A percentile compares a stretch with the other conserved stretches of the same genome.
Conservation (phyloP, 345 rosid species). For the Capsella bursapastoris region DNA sequence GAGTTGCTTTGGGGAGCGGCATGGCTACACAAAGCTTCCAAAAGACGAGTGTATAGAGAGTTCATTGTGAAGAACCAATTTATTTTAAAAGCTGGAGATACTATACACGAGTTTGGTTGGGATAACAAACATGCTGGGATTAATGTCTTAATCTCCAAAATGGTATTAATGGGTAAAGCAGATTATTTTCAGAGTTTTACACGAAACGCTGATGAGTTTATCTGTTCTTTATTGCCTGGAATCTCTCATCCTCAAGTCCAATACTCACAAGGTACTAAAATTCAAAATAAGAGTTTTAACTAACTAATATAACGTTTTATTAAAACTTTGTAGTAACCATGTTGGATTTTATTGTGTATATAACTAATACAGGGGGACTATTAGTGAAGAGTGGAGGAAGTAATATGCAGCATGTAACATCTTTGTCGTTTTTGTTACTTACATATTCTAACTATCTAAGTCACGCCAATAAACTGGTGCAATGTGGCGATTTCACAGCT, state of each 20-base stretch:
- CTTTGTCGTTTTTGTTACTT: constrained; percentile 76
- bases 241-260: constrained; percentile 84
- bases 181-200: constrained; percentile 78
- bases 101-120: constrained; percentile 94
- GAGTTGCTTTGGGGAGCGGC: constrained; percentile 97
- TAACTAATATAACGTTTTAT: neutral
- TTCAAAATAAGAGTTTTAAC: neutral
- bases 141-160: constrained; percentile 91
- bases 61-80: constrained; percentile 77
- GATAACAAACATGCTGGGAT: constrained; percentile 96
- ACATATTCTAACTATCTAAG: constrained; percentile 82
- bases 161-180: constrained; percentile 88
- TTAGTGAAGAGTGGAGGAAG: constrained; percentile 89
- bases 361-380: constrained; percentile 63
- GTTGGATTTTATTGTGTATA: too few species aligned
- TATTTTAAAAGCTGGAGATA: constrained; percentile 72
- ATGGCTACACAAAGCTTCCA: constrained; percentile 93
- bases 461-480: constrained; percentile 59
- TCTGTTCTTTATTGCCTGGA: constrained; percentile 91
- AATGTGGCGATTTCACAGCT: constrained; percentile 59
- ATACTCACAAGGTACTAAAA: constrained; percentile 76
- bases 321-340: neutral
- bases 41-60: constrained; percentile 61
- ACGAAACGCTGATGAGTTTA: constrained; percentile 88
- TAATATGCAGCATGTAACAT: constrained; percentile 97